A percentile compares a stretch with the other conserved stretches of the same genome.
phyloP scores from a whole-genome alignment of 129 eudicot species.

The Erigeron canadensis region DNA sequence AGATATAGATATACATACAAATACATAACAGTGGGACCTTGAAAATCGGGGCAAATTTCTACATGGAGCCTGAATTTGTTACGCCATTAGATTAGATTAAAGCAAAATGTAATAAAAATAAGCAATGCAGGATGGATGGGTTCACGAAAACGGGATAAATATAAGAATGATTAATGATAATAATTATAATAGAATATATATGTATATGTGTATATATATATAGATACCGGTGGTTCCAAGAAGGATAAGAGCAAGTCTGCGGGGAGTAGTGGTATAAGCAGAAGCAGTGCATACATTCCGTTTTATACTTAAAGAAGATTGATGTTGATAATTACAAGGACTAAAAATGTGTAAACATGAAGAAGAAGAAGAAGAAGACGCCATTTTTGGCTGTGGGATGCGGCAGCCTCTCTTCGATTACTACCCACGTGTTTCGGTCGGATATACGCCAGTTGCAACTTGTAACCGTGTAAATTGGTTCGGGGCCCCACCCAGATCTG shows the following conservation, averaged over 20 bases:
- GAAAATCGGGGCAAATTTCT: too few relatives aligned
- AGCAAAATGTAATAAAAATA: neutral
- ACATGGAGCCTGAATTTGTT: too few relatives aligned
- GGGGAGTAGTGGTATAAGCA: slow-evolving; percentile 28
- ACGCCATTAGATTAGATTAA: too few relatives aligned
- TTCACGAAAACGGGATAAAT: neutral
- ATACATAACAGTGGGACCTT: too few relatives aligned
- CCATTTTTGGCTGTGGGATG: neutral
- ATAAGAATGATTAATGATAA: neutral
- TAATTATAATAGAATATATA: slow-evolving; percentile 24
- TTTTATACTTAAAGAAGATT: neutral
- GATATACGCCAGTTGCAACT: too few relatives aligned
- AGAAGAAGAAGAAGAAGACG: slow-evolving; percentile 8
- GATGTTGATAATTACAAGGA: slow-evolving; percentile 3
- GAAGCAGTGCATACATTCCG: neutral
- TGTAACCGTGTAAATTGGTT: too few relatives aligned
- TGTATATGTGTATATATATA: too few relatives aligned
- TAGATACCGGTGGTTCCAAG: slow-evolving; percentile 27
- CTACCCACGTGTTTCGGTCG: too few relatives aligned
- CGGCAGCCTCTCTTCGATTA: too few relatives aligned
- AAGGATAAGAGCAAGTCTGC: slow-evolving; percentile 47
- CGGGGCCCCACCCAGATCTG: too few relatives aligned
- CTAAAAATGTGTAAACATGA: neutral
- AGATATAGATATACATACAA: too few relatives aligned
- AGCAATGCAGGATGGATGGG: neutral